Base-by-base conservation (phyloP, 176 grass and related monocot genomes). In the Oryza officinalis region DNA sequence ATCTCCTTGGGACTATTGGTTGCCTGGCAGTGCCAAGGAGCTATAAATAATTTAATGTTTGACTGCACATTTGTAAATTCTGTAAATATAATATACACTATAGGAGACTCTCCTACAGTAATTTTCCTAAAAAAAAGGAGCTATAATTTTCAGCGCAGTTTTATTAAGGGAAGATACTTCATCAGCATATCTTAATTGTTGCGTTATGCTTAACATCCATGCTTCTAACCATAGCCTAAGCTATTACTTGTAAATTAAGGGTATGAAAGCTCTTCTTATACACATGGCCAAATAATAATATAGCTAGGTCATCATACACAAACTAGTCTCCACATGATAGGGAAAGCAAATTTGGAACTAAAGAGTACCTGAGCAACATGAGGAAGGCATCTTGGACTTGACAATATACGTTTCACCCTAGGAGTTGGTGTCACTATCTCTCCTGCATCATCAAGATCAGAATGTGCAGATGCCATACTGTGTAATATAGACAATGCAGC, bases 391-490 rank as follows among this genome's bases (percentile, higher is more conserved):
- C 96, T 91, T 80, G 91, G 91, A 84, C 93, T 98, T 64, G 96
- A 98, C 28, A 98, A 87, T 81, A 94, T 93, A 75, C 77, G 89
- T 88, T 98, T 98, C 65, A 99, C 96, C 81, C 86, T 91, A 87
- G 96, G 96, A 69, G 96, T 99, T 78, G 96, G 93, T 63, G 93
- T 99, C 66, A 99, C 96, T 83, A 99, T 95, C 82, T 99, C 93
- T 23, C 96, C 96, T 25, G 96, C 93, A 73, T 99, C 96, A 88
- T 99, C 96, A 82, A 99, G 91, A 94, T 99, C 96, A 85, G 96
- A 96, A 87, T 90, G 93, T 68, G 96, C 96, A 82, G 87, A 96
- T 44, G 90, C 96, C 96, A 99, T 96, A 86, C 85, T 92, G 54
- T 94, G 96, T 76, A 96, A 83, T 92, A 96, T 96, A 86, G 83